Conservation (phyloP, 177 flowering plant species). For the Vitis hybrid region DNA sequence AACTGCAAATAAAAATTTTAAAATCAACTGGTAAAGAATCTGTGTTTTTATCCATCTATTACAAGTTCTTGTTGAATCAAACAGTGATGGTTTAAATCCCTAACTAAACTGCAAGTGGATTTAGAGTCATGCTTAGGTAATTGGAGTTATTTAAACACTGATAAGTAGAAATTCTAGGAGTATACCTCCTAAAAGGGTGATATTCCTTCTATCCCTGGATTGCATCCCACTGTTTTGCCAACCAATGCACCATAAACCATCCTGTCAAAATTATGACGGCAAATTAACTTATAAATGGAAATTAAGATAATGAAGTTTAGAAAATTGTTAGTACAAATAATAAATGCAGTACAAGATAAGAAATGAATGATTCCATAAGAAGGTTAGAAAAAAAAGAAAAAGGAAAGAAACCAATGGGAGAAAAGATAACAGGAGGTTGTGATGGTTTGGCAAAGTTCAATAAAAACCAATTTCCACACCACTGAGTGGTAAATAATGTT, state of each 20-base stretch:
- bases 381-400: neutral
- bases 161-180: neutral
- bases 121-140: too few species aligned
- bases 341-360: neutral
- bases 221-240: slow-evolving; percentile 88
- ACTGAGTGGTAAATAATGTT: neutral
- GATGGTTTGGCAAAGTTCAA: neutral
- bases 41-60: too few species aligned
- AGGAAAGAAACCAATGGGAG: neutral
- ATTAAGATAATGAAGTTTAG: neutral
- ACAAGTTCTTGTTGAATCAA: too few species aligned
- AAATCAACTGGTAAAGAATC: too few species aligned
- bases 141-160: neutral
- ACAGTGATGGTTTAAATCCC: too few species aligned
- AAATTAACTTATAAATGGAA: neutral
- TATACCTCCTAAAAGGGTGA: slow-evolving; percentile 85
- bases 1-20: too few species aligned
- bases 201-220: slow-evolving; percentile 59
- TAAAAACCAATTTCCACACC: neutral
- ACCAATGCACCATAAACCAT: slow-evolving; percentile 74
- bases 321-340: neutral
- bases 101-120: too few species aligned
- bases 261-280: slow-evolving; percentile 39
- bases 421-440: neutral
- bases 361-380: neutral